Evolutionary conservation across 306 rosid species (phyloP).

Genomic region (Castanea mollissima): DNA sequence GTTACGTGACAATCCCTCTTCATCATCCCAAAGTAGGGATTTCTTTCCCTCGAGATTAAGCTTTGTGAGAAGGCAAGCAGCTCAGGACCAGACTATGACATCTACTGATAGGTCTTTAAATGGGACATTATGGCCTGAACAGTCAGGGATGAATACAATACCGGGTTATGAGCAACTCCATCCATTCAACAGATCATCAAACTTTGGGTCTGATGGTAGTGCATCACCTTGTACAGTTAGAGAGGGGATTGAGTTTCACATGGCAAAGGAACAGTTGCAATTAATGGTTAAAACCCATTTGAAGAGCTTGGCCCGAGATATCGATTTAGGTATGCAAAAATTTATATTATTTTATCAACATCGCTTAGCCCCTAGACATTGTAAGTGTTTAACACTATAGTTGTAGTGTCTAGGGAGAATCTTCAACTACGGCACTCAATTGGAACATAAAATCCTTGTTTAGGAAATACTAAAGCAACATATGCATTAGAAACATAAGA

Average conservation of each 20-base stretch:
- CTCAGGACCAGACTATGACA: conserved; percentile 38
- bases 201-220: conserved; percentile 31
- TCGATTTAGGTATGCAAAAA: conserved; percentile 49
- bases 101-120: conserved; percentile 31
- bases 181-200: conserved; percentile 46
- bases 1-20: conserved; percentile 45
- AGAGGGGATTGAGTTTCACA: conserved; percentile 45
- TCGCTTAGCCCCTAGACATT: background rate
- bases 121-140: conserved; percentile 52
- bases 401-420: background rate
- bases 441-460: background rate
- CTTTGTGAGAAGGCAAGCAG: conserved; percentile 43
- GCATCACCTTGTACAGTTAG: conserved; percentile 19
- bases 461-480: background rate
- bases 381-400: background rate
- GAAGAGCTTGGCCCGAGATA: conserved; percentile 48
- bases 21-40: conserved; percentile 41
- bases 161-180: conserved; percentile 45
- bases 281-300: conserved; percentile 61
- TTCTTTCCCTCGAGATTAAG: conserved; percentile 35
- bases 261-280: conserved; percentile 65
- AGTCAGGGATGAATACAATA: conserved; percentile 34
- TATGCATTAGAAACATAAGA: background rate
- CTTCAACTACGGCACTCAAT: background rate
- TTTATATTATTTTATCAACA: conserved; percentile 13